phyloP scores from a whole-genome alignment of 495 filamentous ascomycete genomes.

The Talaromyces nanjingensis region DNA sequence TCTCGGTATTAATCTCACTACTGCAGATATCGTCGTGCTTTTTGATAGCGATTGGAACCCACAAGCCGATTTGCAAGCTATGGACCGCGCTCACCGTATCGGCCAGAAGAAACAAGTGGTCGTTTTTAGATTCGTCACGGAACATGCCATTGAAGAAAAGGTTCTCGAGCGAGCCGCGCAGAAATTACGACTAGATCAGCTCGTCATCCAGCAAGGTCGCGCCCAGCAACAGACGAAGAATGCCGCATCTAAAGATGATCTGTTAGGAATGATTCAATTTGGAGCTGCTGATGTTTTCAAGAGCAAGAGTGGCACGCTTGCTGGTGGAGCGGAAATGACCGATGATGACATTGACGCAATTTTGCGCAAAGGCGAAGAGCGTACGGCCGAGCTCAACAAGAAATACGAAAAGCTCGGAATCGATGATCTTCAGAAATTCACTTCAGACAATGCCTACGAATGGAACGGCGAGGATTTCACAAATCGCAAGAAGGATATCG shows the following conservation, averaged over 20 bases:
- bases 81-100: slow-evolving; percentile 98
- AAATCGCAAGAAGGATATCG: slow-evolving; percentile 84
- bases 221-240: slow-evolving; percentile 86
- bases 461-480: slow-evolving; percentile 98
- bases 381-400: slow-evolving; percentile 82
- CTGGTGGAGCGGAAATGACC: slow-evolving; percentile 53
- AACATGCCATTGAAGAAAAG: slow-evolving; percentile 98
- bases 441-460: slow-evolving; percentile 91
- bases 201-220: slow-evolving; percentile 99
- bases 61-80: slow-evolving; percentile 95
- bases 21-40: slow-evolving; percentile 93
- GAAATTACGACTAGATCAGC: slow-evolving; percentile 92
- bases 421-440: slow-evolving; percentile 97
- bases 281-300: slow-evolving; percentile 92
- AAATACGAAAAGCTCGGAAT: slow-evolving; percentile 97
- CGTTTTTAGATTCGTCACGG: slow-evolving; percentile 94
- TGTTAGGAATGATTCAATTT: slow-evolving; percentile 97
- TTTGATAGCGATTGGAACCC: slow-evolving; percentile 99
- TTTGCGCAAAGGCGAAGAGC: slow-evolving; percentile 75
- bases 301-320: slow-evolving; percentile 51
- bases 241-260: slow-evolving; percentile 87
- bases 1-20: slow-evolving; percentile 96
- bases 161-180: slow-evolving; percentile 96
- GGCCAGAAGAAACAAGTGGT: slow-evolving; percentile 97
- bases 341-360: slow-evolving; percentile 90